These are phyloP conservation scores for Quercus variabilis DNA, from an alignment of 306 rosid genomes.

Conservation along the genomic window DNA sequence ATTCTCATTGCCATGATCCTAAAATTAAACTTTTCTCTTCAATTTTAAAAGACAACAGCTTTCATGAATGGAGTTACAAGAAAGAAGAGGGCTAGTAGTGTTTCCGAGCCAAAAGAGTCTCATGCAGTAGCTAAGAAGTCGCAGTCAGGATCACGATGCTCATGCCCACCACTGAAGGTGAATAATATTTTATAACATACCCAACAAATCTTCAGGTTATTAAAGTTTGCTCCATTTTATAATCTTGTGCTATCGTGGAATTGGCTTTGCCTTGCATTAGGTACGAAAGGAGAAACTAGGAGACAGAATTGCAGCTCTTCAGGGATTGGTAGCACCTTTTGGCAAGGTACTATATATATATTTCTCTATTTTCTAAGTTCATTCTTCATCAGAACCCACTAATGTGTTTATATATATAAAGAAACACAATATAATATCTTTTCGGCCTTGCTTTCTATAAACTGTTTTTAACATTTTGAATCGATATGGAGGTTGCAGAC, in stretches of 20 bases:
- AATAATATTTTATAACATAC: neutral
- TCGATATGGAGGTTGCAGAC: conserved; percentile 37
- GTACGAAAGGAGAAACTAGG: conserved; percentile 62
- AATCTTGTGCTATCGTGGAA: neutral
- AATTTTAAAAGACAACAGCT: neutral
- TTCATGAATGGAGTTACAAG: conserved; percentile 2
- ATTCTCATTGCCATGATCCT: neutral
- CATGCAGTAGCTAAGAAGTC: conserved; percentile 32
- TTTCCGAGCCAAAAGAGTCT: conserved; percentile 19
- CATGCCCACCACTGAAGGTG: conserved; percentile 47
- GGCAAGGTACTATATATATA: conserved; percentile 46
- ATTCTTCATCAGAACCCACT: conserved; percentile 28
- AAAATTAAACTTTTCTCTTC: neutral
- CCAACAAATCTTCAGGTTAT: neutral
- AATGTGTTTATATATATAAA: neutral
- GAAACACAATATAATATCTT: neutral
- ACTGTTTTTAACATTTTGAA: neutral
- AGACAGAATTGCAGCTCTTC: conserved; percentile 65
- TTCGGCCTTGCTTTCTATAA: conserved; percentile 15
- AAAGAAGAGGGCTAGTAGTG: conserved; percentile 19
- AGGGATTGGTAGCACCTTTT: conserved; percentile 66
- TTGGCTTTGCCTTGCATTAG: conserved; percentile 23
- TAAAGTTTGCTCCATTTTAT: neutral
- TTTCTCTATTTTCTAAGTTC: neutral
- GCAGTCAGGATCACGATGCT: conserved; percentile 17